These are phyloP conservation scores for Lyophyllum shimeji DNA, from an alignment of 768 basidiomycete species.

Conservation along the genomic window DNA sequence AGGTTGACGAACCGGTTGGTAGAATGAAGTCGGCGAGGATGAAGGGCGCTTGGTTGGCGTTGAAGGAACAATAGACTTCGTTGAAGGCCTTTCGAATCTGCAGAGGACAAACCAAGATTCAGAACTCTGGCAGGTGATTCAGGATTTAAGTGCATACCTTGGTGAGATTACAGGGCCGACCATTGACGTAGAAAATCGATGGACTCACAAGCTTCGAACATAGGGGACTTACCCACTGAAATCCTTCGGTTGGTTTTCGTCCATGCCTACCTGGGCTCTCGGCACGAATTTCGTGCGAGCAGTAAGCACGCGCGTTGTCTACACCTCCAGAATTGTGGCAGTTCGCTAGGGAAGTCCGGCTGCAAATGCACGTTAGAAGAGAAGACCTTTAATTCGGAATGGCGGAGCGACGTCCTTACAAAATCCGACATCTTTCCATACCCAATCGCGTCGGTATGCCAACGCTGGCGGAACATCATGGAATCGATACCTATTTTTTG, in stretches of 20 bases:
- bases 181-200: too few relatives aligned
- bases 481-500: slow-evolving; percentile 11
- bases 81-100: too few relatives aligned
- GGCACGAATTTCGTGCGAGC: not conserved
- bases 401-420: not conserved
- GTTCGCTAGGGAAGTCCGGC: too few relatives aligned
- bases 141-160: too few relatives aligned
- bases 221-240: not conserved
- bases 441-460: slow-evolving; percentile 4
- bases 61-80: slow-evolving; percentile 88
- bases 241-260: not conserved
- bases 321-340: not conserved
- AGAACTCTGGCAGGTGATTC: too few relatives aligned
- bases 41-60: slow-evolving; percentile 70
- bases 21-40: slow-evolving; percentile 81
- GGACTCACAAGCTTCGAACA: too few relatives aligned
- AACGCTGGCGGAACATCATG: slow-evolving; percentile 1
- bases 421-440: not conserved
- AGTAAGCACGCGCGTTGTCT: not conserved
- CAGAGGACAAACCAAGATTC: not conserved
- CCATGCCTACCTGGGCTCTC: not conserved
- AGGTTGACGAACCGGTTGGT: slow-evolving; percentile 61
- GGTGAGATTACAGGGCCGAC: too few relatives aligned
- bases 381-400: not conserved
- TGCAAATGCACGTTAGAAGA: not conserved